These are phyloP conservation scores for Cryptosporidium tyzzeri DNA, from an alignment of 169 alveolate species.

Conservation along the genomic window DNA sequence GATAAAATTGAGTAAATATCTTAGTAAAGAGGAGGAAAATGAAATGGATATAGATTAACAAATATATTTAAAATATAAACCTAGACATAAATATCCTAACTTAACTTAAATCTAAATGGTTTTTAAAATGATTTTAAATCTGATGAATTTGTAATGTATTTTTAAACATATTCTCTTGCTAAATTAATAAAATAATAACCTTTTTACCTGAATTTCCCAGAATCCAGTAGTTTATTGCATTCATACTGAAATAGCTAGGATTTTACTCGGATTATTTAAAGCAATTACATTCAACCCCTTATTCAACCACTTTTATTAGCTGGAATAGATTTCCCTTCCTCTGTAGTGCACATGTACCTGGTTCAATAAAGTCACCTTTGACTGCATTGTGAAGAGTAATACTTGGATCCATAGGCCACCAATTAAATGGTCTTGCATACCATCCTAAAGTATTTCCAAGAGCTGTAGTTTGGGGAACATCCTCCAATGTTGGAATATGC, in stretches of 20 bases:
- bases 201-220: background rate
- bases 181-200: background rate
- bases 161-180: background rate
- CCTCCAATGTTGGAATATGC: slow-evolving; percentile 83
- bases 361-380: slow-evolving; percentile 80
- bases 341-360: slow-evolving; percentile 82
- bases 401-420: slow-evolving; percentile 79
- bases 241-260: too few species aligned
- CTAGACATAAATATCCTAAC: background rate
- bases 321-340: slow-evolving; percentile 76
- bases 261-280: background rate
- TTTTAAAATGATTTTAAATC: too few species aligned
- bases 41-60: background rate
- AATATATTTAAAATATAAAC: too few species aligned
- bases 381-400: slow-evolving; percentile 81
- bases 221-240: background rate
- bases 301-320: slow-evolving; percentile 49
- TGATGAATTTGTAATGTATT: background rate
- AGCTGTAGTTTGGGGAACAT: slow-evolving; percentile 81
- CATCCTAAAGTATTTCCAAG: slow-evolving; percentile 82
- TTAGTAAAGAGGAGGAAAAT: background rate
- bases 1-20: too few species aligned
- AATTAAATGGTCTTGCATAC: slow-evolving; percentile 80
- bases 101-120: background rate
- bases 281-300: background rate